A percentile compares a stretch with the other conserved stretches of the same genome.
Evolutionary conservation across 139 green algal genomes (phyloP).

Genomic region (Micractinium sp.): DNA sequence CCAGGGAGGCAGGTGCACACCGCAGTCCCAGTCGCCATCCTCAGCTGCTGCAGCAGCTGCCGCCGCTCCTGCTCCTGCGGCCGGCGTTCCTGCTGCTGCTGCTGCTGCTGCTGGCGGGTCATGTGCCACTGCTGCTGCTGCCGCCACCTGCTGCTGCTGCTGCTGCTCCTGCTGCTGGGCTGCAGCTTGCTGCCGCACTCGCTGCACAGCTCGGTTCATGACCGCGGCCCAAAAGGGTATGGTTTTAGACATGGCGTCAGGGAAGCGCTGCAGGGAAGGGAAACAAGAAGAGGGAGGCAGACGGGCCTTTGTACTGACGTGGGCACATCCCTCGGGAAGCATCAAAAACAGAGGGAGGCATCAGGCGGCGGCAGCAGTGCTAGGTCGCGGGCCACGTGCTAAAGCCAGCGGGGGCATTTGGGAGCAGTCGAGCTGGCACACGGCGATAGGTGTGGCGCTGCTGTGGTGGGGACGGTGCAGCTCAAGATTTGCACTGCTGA

Average conservation of each 20-base stretch:
- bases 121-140: not conserved
- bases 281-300: too few relatives aligned
- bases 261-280: slow-evolving; percentile 33
- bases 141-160: not conserved
- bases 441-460: too few relatives aligned
- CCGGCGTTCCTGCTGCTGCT: not conserved
- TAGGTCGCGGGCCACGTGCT: not conserved
- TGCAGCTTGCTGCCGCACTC: slow-evolving; percentile 23
- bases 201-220: slow-evolving; percentile 81
- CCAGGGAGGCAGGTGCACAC: slow-evolving; percentile 90
- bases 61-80: not conserved
- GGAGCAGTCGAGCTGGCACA: too few relatives aligned
- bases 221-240: slow-evolving; percentile 93
- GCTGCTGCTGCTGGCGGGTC: not conserved
- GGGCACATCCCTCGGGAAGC: too few relatives aligned
- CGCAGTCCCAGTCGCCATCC: slow-evolving; percentile 34
- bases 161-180: not conserved
- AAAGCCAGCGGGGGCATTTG: not conserved
- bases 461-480: too few relatives aligned
- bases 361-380: not conserved
- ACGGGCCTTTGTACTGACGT: too few relatives aligned
- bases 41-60: not conserved
- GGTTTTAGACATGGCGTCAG: slow-evolving; percentile 94
- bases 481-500: too few relatives aligned
- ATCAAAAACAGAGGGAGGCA: too few relatives aligned